Evolutionary conservation across 2,329 filamentous ascomycete genomes (phyloP), one percentile per base, ranked within the genome.

Genomic region (Curvularia lunata): DNA sequence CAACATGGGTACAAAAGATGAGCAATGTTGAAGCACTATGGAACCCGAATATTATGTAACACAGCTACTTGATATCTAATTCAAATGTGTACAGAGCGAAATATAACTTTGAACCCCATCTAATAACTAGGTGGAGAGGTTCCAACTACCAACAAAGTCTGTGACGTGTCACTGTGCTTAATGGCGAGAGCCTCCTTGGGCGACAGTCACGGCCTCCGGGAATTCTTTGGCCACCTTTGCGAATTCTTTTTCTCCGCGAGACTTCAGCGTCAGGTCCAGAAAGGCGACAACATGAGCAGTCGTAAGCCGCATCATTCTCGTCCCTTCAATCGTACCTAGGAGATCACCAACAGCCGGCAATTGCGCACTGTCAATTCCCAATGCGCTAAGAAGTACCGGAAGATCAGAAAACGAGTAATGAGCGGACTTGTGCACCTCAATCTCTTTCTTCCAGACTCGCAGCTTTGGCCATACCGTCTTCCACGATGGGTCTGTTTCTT

Each of bases 321-420:
- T 30, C 0, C 70, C 70, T 30, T 71, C 66, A 5, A 70, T 45
- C 8, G 43, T 58, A 9, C 70, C 69, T 42, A 73, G 21, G 0
- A 72, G 45, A 49, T 66, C 51, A n/a, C 59, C 63, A 2, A 65
- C 49, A 27, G 66, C 64, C n/a, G 43, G 27, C 18, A 21, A 4
- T 50, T 16, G 25, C 65, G 67, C 8, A 34, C 13, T 57, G 47
- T 2, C 62, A 51, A 48, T 65, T 59, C 66, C 67, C 18, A 68
- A 47, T 1, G 56, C 58, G 8, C 60, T 58, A 0, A 54, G 52
- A 5, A 70, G 51, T 2, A 68, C 37, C 1, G 68, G 67, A 12
- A 73, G 46, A 48, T 73, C 70, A 1, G 67, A 71, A 46, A 73
- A 73, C 41, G 67, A 64, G 47, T 72, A 72, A 54, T 73, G 70